Percentiles rank a stretch among this genome's conserved stretches.
These are phyloP conservation scores for Aspergillus piperis DNA, from an alignment of 2,329 filamentous ascomycete species.

Conservation along the genomic window DNA sequence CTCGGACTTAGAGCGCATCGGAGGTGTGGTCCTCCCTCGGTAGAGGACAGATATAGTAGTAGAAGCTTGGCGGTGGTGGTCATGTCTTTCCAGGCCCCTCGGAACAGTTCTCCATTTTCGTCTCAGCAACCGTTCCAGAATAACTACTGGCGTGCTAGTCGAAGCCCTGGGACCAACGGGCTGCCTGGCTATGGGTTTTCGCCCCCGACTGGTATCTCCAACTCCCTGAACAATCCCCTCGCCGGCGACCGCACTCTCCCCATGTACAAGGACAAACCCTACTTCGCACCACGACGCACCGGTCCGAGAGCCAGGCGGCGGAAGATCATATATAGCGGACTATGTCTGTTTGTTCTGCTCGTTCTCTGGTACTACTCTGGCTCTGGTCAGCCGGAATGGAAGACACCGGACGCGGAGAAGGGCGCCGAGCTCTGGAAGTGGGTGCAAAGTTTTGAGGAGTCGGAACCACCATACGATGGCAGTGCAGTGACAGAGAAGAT, in stretches of 20 bases:
- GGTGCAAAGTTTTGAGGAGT: constrained; percentile 55
- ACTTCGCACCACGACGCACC: constrained; percentile 57
- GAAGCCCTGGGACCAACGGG: constrained; percentile 47
- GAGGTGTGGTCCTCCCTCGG: background rate
- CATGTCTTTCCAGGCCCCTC: constrained; percentile 64
- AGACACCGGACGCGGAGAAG: constrained; percentile 34
- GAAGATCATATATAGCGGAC: constrained; percentile 59
- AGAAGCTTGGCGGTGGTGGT: constrained; percentile 9
- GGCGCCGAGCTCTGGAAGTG: constrained; percentile 56
- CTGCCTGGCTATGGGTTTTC: constrained; percentile 42
- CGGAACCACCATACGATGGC: constrained; percentile 25
- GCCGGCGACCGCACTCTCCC: constrained; percentile 68
- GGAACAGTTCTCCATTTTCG: constrained; percentile 68
- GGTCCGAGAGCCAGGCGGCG: constrained; percentile 62
- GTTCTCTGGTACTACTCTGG: constrained; percentile 65
- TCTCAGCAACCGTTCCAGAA: constrained; percentile 67
- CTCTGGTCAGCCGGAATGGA: constrained; percentile 24
- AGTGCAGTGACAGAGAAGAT: constrained; percentile 41
- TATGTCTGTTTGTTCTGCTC: constrained; percentile 58
- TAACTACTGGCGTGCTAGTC: constrained; percentile 61
- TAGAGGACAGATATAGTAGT: constrained; percentile 7
- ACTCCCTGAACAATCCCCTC: constrained; percentile 66
- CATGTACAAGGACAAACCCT: constrained; percentile 99
- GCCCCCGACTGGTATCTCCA: constrained; percentile 55
- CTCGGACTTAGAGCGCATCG: background rate